Conservation (phyloP, 306 rosid species). For the Corylus heterophylla region DNA sequence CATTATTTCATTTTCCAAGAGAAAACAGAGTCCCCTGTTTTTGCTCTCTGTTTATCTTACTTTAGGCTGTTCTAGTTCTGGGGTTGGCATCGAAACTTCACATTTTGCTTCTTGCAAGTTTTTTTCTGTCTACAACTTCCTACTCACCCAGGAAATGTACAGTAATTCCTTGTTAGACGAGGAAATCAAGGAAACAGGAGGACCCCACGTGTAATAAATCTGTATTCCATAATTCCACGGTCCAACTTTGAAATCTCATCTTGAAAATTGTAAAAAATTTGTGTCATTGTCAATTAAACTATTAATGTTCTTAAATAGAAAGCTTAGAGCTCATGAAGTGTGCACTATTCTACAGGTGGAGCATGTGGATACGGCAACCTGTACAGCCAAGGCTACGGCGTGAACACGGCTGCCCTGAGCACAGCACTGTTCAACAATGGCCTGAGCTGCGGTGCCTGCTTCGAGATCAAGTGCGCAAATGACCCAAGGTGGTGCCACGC, state of each 20-base stretch:
- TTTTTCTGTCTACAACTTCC: background rate
- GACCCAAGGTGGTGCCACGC: conserved; percentile 84
- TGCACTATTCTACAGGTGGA: conserved; percentile 50
- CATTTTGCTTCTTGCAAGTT: background rate
- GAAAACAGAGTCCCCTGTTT: conserved; percentile 3
- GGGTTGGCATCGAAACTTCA: background rate
- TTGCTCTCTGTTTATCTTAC: background rate
- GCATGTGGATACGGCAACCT: conserved; percentile 98
- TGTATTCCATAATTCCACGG: background rate
- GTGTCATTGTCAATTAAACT: background rate
- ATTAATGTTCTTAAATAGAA: background rate
- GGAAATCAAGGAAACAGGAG: background rate
- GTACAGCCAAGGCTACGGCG: conserved; percentile 97
- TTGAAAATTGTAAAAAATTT: background rate
- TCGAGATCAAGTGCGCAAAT: conserved; percentile 81
- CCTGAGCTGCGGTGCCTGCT: conserved; percentile 87
- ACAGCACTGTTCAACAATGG: conserved; percentile 91
- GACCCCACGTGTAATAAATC: background rate
- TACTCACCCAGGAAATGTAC: background rate
- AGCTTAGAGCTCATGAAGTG: too few relatives aligned
- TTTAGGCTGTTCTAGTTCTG: background rate
- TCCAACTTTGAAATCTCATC: background rate
- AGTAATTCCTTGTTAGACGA: background rate
- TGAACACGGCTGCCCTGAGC: conserved; percentile 89
- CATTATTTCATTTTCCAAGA: background rate